Evolutionary conservation across 805 yeast genomes (phyloP), one percentile per base, ranked within the genome.

Genomic region (Suhomyces pyralidae): DNA sequence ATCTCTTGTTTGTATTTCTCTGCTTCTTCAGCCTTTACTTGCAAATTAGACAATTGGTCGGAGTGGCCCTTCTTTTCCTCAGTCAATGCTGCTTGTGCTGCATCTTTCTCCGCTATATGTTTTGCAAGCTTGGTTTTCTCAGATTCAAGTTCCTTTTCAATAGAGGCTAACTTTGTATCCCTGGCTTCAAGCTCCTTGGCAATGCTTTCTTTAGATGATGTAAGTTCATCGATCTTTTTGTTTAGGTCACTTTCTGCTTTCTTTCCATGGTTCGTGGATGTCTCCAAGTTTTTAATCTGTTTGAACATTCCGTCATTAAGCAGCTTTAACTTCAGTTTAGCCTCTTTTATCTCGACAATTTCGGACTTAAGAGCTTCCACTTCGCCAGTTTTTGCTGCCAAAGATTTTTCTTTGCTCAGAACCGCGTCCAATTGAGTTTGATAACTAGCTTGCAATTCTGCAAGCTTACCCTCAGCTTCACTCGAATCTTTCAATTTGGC

Each of bases 191-290:
- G 44, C 10, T 45, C 20, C 20, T 42, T 46, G 19, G n/a, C 19
- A 25, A 51, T 46, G 15, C 20, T 19, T 20, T 51, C 49, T 19
- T 48, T 51, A 17, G 40, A 28, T 4, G 40, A 14, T 14, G 42
- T 9, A 17, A 49, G 42, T 20, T 36, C 46, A 6, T 34, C 15
- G 17, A 42, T 14, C 19, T 24, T 42, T 7, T 42, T 24, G 10
- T 42, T 20, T 14, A 42, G 17, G 14, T 20, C 45, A 12, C 30
- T 25, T 5, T 7, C 30, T n/a, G 45, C 19, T 30, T n/a, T 7
- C 24, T 42, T 20, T 14, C 22, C 17, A 14, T 20, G 30, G 5
- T 42, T 42, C 15, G 45, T 20, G 20, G 22, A 14, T 3, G 28
- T 12, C 22, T 42, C 45, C 45, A 42, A 42, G 3, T 42, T 30